Evolutionary conservation across 495 filamentous ascomycete genomes (phyloP), one percentile per base, ranked within the genome.

Genomic region (Penicillium psychrofluorescens): DNA sequence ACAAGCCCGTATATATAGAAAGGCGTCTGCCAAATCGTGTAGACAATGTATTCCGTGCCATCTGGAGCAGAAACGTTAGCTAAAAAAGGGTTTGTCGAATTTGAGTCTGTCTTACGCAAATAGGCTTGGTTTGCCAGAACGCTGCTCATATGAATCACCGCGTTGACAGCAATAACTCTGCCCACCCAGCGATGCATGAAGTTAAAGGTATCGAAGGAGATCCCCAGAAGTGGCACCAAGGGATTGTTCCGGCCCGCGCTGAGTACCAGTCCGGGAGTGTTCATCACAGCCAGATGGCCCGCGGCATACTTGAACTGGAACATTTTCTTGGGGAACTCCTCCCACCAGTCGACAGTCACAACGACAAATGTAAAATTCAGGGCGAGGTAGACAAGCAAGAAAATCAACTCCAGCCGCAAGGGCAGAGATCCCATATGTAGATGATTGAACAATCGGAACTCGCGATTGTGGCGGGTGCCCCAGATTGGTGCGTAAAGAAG

Each of bases 171-270:
- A 11, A 71, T 61, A 6, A 66, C 44, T 11, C 69, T 57, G 12
- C 67, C 69, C 11, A 71, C 48, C 69, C 69, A 72, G 4, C 69
- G 69, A 53, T 72, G 69, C 46, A 72, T 51, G 10, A 71, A 59
- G 40, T 72, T 72, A 54, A 71, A 72, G 0, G 64, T 55, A 38
- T 72, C 66, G 15, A 70, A 71, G 4, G 58, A 54, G 11, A 71
- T 43, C 1, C 62, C 63, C n/a, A 71, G 35, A 13, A 70, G 29
- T 13, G 48, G 41, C 11, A 71, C 54, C 41, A 72, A 44, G 0
- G 63, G 66, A 39, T 72, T 72, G 35, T 72, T 71, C n/a, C 69
- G 61, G 4, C 60, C 66, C 12, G 66, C 69, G 11, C 63, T 61
- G 16, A 72, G 37, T 8, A 71, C 64, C 41, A 70, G 35, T 8